A percentile compares a stretch with the other conserved stretches of the same genome.
Evolutionary conservation across 345 rosid genomes (phyloP).

Genomic region (Mallotus nudiflorus): DNA sequence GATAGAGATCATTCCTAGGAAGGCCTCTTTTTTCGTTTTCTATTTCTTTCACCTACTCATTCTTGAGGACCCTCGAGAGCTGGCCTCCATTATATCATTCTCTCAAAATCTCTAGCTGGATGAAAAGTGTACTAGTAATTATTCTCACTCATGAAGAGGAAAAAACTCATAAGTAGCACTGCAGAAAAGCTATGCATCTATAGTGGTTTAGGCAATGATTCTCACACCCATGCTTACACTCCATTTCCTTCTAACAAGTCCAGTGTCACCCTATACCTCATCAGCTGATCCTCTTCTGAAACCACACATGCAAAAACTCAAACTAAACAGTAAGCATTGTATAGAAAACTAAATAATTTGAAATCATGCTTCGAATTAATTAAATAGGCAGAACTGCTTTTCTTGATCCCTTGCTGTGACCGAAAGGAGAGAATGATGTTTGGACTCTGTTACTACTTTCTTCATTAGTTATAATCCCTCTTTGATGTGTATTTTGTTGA

Average conservation of each 20-base stretch:
- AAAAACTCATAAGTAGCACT: neutral
- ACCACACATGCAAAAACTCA: constrained; percentile 5
- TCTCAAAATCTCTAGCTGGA: constrained; percentile 7
- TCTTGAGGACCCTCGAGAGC: constrained; percentile 21
- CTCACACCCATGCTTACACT: constrained; percentile 30
- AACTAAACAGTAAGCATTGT: constrained; percentile 1
- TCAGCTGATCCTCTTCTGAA: neutral
- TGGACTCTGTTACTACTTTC: constrained; percentile 31
- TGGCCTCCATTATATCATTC: constrained; percentile 19
- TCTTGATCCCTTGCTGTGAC: constrained; percentile 37
- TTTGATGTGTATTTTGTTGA: constrained; percentile 31
- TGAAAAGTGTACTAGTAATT: constrained; percentile 20
- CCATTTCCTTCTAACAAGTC: neutral
- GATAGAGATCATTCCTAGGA: constrained; percentile 14
- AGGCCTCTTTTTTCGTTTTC: constrained; percentile 11
- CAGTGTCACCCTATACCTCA: neutral
- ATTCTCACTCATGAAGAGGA: constrained; percentile 31
- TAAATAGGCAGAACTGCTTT: constrained; percentile 41
- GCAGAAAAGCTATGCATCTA: constrained; percentile 6
- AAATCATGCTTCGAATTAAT: constrained; percentile 31
- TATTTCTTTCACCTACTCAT: constrained; percentile 29
- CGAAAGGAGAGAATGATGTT: constrained; percentile 35
- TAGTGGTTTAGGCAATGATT: constrained; percentile 38
- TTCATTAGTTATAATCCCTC: constrained; percentile 26
- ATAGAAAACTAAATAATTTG: constrained; percentile 10